Conservation (phyloP, 2,329 filamentous ascomycete species). For the Calonectria honghensis region DNA sequence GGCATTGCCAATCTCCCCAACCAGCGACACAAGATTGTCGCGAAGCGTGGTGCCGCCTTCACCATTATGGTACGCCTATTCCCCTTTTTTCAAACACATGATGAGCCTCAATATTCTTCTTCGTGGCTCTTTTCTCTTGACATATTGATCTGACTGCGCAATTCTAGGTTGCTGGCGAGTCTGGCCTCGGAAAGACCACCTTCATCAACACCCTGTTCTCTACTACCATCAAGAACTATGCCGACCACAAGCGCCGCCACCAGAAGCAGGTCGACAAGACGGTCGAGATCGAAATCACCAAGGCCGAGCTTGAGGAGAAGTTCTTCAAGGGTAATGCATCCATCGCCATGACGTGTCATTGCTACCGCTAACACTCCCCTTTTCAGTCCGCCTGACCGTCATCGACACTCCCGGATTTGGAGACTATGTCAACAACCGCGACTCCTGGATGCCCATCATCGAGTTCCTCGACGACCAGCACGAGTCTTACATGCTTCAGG, state of each 20-base stretch:
- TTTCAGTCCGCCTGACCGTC: conserved; percentile 93
- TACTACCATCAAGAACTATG: conserved; percentile 99
- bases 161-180: conserved; percentile 94
- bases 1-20: conserved; percentile 85
- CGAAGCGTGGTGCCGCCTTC: conserved; percentile 94
- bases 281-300: conserved; percentile 99
- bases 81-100: background rate
- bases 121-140: conserved; percentile 36
- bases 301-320: conserved; percentile 99
- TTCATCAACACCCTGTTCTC: conserved; percentile 99
- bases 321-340: conserved; percentile 95
- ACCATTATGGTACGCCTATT: conserved; percentile 91
- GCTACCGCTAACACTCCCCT: conserved; percentile 46
- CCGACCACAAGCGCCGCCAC: conserved; percentile 99
- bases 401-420: conserved; percentile 99
- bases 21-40: conserved; percentile 85
- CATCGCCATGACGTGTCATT: conserved; percentile 30
- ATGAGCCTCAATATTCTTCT: background rate
- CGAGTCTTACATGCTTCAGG: conserved; percentile 99
- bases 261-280: conserved; percentile 99
- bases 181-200: conserved; percentile 98
- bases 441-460: conserved; percentile 99
- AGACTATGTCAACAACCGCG: conserved; percentile 99
- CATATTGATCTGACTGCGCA: conserved; percentile 38
- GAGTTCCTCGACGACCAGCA: conserved; percentile 99